Base-by-base conservation (phyloP, 1,284 basidiomycete genomes). In the Coniophora puteana region DNA sequence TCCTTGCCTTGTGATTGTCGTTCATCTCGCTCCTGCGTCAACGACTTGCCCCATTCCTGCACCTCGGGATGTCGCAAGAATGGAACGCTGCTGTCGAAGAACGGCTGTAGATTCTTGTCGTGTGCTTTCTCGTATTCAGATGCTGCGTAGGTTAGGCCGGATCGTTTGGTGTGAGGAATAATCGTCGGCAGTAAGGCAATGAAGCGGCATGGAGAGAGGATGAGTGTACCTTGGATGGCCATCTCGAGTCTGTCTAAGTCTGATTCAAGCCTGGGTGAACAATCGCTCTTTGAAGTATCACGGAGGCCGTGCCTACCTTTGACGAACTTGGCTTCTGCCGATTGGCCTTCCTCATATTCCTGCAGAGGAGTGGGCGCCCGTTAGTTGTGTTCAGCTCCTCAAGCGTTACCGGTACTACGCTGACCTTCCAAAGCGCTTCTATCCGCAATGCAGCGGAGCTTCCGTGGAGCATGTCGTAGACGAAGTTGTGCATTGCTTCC, bases 181-280 rank as follows among this genome's bases (percentile, higher is more conserved):
- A 25, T 14, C 17, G 3, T 6, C n/a, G 8, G 22, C 22, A 14
- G 18, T n/a, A 31, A 23, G 24, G 18, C 35, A 12, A 22, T 28
- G 14, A 18, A 32, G 20, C 6, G 4, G 36, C 20, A n/a, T n/a
- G n/a, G n/a, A n/a, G n/a, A n/a, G n/a, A n/a, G n/a, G n/a, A n/a
- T n/a, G n/a, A 33, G 45, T 50, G 16, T 52, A 81, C 86, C 86
- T 74, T 90, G 88, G 1, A 89, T 69, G 3, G 89, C 88, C 75
- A 99, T 87, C 63, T 99, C 95, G 46, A 97, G 84, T 10, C 92
- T 74, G 61, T 99, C 95, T 10, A 98, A 74, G 61, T 99, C 87
- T 89, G 40, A n/a, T n/a, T n/a, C n/a, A 25, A 28, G 21, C 22
- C 4, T 12, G 3, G 8, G 13, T 22, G 2, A 33, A 39, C 5